Evolutionary conservation across 1,139 yeast genomes (phyloP), one percentile per base, ranked within the genome.

Genomic region (Scheffersomyces parashehatae): DNA sequence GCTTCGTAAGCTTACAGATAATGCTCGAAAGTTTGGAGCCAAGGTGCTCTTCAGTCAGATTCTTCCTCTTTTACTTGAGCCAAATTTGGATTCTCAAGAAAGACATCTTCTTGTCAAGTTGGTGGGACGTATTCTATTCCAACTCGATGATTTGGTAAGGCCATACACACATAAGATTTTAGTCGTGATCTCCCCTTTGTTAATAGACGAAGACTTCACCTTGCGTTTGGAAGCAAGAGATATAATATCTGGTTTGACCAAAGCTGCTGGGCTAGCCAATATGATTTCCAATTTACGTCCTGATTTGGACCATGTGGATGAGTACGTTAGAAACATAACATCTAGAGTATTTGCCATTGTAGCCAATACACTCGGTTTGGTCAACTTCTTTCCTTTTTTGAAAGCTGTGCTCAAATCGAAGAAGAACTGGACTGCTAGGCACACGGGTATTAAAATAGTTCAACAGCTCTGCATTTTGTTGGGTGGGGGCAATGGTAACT

Each of bases 271-370:
- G 0, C 65, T 91, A 34, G 80, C 89, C 0, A 83, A 82, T 37
- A 85, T 90, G 80, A 80, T 93, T 29, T 74, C 89, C 2, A 80
- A 85, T 0, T 70, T 91, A 62, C 75, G 96, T 44, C 90, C 95
- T 0, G 95, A 89, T 62, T 77, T 93, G 33, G 96, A 87, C 53
- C 83, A 85, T 54, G 79, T 77, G 9, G 97, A 91, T 58, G 97
- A 91, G 53, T 85, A 83, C 54, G 82, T 87, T 4, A 73, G 98
- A 43, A 86, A 86, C 54, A 73, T 84, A 1, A 84, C 96, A 0
- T 81, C 97, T 0, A 70, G 95, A 45, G 81, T 91, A 0, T 75
- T 91, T 62, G 97, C 98, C 0, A 87, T 90, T 5, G 93, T 88
- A 3, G 91, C 96, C 0, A 80, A 82, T 42, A 81, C 97, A 0